Conservation (phyloP, 225 moss, liverwort and hornwort species). For the Pseudoscleropodium purum region DNA sequence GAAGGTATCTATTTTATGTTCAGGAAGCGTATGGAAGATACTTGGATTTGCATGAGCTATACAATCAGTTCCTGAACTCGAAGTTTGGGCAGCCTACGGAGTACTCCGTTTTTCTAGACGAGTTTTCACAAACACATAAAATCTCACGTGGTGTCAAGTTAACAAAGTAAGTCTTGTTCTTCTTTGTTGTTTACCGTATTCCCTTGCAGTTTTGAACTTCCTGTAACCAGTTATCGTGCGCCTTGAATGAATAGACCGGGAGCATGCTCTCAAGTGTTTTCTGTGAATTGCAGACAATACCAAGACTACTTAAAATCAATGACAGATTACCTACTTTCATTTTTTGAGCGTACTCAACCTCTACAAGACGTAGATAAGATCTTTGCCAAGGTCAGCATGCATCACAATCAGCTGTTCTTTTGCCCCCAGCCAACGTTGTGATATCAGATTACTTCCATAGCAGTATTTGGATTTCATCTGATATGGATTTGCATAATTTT, state of each 20-base stretch:
- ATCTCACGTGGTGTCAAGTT: constrained; percentile 54
- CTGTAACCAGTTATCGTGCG: neutral
- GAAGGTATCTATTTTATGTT: neutral
- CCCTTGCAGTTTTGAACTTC: constrained; percentile 1
- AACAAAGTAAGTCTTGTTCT: constrained; percentile 39
- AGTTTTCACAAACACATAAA: constrained; percentile 64
- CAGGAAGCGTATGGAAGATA: constrained; percentile 87
- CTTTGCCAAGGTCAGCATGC: constrained; percentile 53
- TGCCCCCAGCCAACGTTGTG: neutral
- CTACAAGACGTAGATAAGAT: constrained; percentile 77
- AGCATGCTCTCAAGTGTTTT: neutral
- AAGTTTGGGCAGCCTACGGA: constrained; percentile 85
- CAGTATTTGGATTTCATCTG: neutral
- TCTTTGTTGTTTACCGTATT: neutral
- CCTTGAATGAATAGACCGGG: neutral
- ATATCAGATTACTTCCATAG: neutral
- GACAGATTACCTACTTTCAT: constrained; percentile 66
- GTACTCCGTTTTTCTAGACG: constrained; percentile 75
- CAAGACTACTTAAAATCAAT: constrained; percentile 63
- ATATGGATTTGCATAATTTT: neutral
- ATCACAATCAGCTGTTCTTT: neutral
- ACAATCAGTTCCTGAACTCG: constrained; percentile 73
- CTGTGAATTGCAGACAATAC: constrained; percentile 53
- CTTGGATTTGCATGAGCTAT: constrained; percentile 77
- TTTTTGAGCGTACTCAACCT: constrained; percentile 83